Percentiles rank a stretch among this genome's conserved stretches.
phyloP scores from a whole-genome alignment of 495 filamentous ascomycete species.

The Neurospora pannonica region DNA sequence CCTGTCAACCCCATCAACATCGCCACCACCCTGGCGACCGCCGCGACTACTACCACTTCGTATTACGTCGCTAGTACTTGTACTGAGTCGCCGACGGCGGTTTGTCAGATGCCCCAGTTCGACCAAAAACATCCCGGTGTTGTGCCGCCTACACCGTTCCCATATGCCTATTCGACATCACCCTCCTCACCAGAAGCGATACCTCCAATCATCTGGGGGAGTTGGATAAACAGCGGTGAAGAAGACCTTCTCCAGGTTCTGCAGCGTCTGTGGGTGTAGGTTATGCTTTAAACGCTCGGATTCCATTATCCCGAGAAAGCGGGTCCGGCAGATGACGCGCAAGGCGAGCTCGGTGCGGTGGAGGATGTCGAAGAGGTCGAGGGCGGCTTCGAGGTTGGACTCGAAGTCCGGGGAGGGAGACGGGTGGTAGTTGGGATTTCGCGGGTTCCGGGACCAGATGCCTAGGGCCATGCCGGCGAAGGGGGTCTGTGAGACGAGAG shows the following conservation, averaged over 20 bases:
- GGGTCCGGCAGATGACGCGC: background rate
- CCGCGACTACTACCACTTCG: background rate
- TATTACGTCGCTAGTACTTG: background rate
- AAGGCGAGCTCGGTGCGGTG: background rate
- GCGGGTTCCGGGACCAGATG: background rate
- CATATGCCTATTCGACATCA: too few species aligned
- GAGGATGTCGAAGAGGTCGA: background rate
- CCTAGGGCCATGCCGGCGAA: background rate
- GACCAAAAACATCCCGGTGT: background rate
- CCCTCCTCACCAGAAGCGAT: too few species aligned
- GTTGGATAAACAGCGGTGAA: too few species aligned
- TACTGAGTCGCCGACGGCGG: background rate
- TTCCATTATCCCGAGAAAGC: background rate
- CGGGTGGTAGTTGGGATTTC: background rate
- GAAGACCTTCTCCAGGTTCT: background rate
- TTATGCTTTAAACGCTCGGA: background rate
- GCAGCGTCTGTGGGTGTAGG: background rate
- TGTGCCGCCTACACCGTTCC: background rate
- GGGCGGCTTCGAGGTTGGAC: background rate
- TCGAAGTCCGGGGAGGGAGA: background rate
- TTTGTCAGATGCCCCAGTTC: background rate
- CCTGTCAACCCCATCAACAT: constrained; percentile 1
- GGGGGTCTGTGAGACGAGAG: background rate
- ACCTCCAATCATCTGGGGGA: too few species aligned
- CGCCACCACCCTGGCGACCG: background rate